These are phyloP conservation scores for Rosa rugosa DNA, from an alignment of 306 rosid species.

Conservation along the genomic window DNA sequence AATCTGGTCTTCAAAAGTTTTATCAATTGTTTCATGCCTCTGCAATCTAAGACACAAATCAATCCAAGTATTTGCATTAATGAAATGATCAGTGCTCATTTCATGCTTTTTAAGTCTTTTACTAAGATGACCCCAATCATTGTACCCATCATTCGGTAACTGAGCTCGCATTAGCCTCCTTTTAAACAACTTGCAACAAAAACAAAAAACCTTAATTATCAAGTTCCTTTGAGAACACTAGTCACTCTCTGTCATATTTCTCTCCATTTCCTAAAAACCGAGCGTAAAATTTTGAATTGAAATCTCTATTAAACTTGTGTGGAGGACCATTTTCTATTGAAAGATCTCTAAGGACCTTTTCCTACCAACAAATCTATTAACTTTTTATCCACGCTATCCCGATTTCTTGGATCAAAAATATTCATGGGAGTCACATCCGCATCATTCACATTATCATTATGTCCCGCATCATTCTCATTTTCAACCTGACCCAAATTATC, in stretches of 20 bases:
- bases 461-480: neutral
- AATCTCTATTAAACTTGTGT: neutral
- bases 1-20: neutral
- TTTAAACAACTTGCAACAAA: constrained; percentile 8
- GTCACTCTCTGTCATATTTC: neutral
- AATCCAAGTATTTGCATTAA: neutral
- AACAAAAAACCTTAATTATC: constrained; percentile 1
- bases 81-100: neutral
- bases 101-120: neutral
- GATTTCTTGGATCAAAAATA: neutral
- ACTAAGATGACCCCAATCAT: constrained; percentile 4
- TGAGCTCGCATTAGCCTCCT: neutral
- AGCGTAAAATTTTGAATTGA: neutral
- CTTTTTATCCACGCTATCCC: neutral
- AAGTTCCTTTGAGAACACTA: neutral
- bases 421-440: neutral
- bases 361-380: neutral
- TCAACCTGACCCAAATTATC: neutral
- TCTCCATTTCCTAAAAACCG: neutral
- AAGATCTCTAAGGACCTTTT: constrained; percentile 8
- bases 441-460: neutral
- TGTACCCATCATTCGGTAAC: neutral
- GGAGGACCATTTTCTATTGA: neutral
- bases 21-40: neutral
- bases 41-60: neutral